phyloP scores from a whole-genome alignment of 306 rosid genomes.

The Datisca glomerata region DNA sequence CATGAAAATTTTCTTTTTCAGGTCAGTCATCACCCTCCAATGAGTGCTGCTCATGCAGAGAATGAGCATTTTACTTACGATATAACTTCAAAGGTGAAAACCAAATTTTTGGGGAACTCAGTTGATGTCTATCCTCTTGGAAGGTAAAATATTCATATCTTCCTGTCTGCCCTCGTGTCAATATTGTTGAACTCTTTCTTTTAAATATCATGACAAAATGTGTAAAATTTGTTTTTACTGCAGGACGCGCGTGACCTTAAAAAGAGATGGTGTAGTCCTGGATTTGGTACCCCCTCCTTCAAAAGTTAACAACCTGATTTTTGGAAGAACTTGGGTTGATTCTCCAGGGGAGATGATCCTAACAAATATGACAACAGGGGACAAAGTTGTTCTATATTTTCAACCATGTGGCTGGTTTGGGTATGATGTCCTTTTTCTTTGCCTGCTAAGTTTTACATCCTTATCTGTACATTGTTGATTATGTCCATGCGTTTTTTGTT shows the following conservation, averaged over 20 bases:
- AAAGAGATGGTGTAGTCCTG: constrained; percentile 57
- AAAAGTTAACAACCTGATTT: constrained; percentile 75
- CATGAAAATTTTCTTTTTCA: no score
- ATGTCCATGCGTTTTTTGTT: no score
- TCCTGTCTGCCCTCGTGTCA: neutral
- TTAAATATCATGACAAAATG: neutral
- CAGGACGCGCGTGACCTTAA: constrained; percentile 70
- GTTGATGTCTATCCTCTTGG: constrained; percentile 76
- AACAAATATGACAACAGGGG: constrained; percentile 66
- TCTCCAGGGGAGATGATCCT: constrained; percentile 80
- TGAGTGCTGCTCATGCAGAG: constrained; percentile 79
- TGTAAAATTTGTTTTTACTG: constrained; percentile 7
- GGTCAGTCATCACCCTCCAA: constrained; percentile 93
- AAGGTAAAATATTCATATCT: constrained; percentile 29
- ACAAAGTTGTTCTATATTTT: constrained; percentile 64
- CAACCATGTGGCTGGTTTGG: constrained; percentile 96
- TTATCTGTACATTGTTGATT: no score
- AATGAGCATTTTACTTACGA: constrained; percentile 72
- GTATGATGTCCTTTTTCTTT: constrained; percentile 23
- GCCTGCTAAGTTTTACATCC: no score
- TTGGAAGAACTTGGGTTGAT: constrained; percentile 85
- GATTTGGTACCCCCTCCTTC: constrained; percentile 88
- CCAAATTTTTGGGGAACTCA: constrained; percentile 79
- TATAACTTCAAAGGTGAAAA: constrained; percentile 69
- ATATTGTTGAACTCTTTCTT: neutral